Conservation (phyloP, 352 stramenopile genomes). For the Pythium utonaiense region DNA sequence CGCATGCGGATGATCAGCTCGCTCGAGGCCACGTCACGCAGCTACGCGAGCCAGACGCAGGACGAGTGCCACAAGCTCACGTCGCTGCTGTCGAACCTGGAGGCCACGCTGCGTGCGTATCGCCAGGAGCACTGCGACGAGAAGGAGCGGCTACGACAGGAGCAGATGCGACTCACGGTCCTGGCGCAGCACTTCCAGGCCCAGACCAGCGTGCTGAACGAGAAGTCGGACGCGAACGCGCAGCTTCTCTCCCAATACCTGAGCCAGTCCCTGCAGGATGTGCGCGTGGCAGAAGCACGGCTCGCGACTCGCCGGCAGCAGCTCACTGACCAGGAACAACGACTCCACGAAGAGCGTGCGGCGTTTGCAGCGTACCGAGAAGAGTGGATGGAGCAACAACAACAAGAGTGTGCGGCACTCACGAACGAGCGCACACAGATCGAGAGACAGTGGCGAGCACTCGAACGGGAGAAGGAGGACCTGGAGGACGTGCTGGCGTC, state of each 20-base stretch:
- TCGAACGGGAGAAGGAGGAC: constrained; percentile 19
- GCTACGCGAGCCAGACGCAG: constrained; percentile 47
- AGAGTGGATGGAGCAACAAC: constrained; percentile 31
- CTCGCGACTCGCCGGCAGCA: constrained; percentile 32
- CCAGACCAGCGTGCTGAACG: constrained; percentile 48
- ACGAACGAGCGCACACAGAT: constrained; percentile 5
- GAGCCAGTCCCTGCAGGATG: constrained; percentile 25
- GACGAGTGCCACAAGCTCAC: constrained; percentile 57
- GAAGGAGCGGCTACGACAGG: constrained; percentile 63
- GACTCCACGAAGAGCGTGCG: constrained; percentile 26
- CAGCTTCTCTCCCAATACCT: constrained; percentile 23
- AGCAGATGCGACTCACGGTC: constrained; percentile 61
- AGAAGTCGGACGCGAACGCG: constrained; percentile 33
- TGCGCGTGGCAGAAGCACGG: constrained; percentile 32
- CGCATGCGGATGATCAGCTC: constrained; percentile 59
- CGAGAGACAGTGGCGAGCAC: constrained; percentile 7
- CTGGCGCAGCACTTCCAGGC: constrained; percentile 65
- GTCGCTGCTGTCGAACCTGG: constrained; percentile 44
- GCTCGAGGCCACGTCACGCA: constrained; percentile 54
- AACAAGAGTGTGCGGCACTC: constrained; percentile 14
- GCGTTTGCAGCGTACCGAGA: constrained; percentile 29
- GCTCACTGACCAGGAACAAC: constrained; percentile 17
- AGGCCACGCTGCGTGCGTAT: constrained; percentile 43
- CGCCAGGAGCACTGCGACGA: constrained; percentile 67
- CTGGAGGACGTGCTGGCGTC: constrained; percentile 20